These are phyloP conservation scores for Vaucheria bursata DNA, from an alignment of 352 stramenopile genomes.

Conservation along the genomic window DNA sequence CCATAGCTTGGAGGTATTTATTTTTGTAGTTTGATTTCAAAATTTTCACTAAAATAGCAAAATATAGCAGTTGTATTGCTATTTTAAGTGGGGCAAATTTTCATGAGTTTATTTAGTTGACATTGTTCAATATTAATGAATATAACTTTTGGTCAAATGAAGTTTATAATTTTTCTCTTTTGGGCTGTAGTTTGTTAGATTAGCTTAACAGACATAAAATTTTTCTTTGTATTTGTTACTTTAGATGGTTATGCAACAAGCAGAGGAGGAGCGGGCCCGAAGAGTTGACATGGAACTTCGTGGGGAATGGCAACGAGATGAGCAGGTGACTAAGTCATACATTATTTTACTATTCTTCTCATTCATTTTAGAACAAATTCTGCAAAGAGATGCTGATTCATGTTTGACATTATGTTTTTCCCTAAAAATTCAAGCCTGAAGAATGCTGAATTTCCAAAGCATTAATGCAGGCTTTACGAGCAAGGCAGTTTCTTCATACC, in stretches of 20 bases:
- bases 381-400: too few relatives aligned
- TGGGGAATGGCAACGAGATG: constrained; percentile 36
- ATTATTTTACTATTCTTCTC: too few relatives aligned
- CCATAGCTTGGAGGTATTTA: not conserved
- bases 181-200: constrained; percentile 18
- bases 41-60: too few relatives aligned
- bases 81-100: too few relatives aligned
- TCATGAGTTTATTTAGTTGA: constrained; percentile 27
- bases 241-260: constrained; percentile 36
- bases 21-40: too few relatives aligned
- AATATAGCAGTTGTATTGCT: too few relatives aligned
- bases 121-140: not conserved
- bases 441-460: too few relatives aligned
- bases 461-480: constrained; percentile 19
- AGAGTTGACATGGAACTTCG: constrained; percentile 22
- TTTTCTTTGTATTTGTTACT: too few relatives aligned
- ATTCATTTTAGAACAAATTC: too few relatives aligned
- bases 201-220: constrained; percentile 12
- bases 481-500: constrained; percentile 25
- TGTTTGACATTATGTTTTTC: too few relatives aligned
- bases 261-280: constrained; percentile 30
- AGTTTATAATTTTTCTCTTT: not conserved
- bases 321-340: too few relatives aligned
- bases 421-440: too few relatives aligned
- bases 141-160: not conserved